phyloP scores from a whole-genome alignment of 108 stramenopile species.

The Bacterosira constricta region DNA sequence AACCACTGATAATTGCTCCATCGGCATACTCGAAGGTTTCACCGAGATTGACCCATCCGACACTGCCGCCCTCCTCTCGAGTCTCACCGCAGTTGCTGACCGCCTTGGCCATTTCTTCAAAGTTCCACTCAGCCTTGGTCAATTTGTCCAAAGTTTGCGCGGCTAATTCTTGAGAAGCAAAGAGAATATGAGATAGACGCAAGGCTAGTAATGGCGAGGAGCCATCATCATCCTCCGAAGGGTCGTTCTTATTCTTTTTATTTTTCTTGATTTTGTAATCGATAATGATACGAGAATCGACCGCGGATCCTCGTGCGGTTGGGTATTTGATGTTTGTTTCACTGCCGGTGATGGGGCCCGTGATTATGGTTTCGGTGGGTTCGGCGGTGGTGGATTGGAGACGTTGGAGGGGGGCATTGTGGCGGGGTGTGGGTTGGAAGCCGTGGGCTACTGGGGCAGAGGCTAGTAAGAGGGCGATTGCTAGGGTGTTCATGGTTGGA shows the following conservation, averaged over 20 bases:
- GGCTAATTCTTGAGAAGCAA: constrained; percentile 58
- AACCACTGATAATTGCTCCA: not conserved
- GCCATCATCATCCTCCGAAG: constrained; percentile 42
- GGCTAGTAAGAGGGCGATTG: not conserved
- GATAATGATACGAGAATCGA: constrained; percentile 83
- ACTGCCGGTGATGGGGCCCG: constrained; percentile 22
- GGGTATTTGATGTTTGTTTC: constrained; percentile 73
- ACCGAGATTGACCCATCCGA: constrained; percentile 61
- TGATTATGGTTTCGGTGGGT: not conserved
- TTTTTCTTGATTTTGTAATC: constrained; percentile 8
- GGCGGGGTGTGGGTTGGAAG: constrained; percentile 6
- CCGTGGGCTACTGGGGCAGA: not conserved
- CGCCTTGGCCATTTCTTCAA: constrained; percentile 55
- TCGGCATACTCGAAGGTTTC: constrained; percentile 24
- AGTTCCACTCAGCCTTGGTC: constrained; percentile 48
- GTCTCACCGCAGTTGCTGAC: constrained; percentile 60
- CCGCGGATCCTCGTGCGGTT: constrained; percentile 70
- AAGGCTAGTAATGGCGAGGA: constrained; percentile 69
- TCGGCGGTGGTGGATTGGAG: constrained; percentile 3
- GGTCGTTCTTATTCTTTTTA: no score
- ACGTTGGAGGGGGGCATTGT: not conserved
- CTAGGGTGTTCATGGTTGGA: not conserved
- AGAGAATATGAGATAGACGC: constrained; percentile 66
- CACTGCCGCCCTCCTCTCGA: constrained; percentile 49
- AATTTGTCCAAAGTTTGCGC: constrained; percentile 41